Base-by-base conservation (phyloP, 371 early-diverging fungal species). In the Quaeritorhiza haematococci region DNA sequence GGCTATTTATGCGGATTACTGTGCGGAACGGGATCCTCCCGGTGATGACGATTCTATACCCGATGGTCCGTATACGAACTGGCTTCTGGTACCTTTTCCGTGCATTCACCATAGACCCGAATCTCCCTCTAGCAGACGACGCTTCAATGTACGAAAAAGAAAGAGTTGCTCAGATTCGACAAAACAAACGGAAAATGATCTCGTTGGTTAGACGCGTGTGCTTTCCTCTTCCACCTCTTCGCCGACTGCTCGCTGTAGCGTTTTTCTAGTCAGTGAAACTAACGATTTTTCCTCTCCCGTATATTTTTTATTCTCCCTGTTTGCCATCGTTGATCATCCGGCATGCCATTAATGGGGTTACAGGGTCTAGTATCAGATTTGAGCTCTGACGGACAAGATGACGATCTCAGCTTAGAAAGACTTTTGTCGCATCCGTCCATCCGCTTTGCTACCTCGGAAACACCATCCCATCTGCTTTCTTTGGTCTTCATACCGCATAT, bases 291-390 rank as follows among this genome's bases (percentile, higher is more conserved):
- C 24, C 10, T 13, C 50, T 23, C 17, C 6, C 24, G 7, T 27
- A 10, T 28, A 21, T 7, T 33, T 5, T 15, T 21, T 17, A 50
- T 5, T 28, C 6, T 17, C 52, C 8, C 6, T 24, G 10, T 51
- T 29, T 1, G n/a, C n/a, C n/a, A n/a, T n/a, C n/a, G n/a, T n/a
- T n/a, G n/a, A n/a, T n/a, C n/a, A n/a, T n/a, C n/a, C n/a, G n/a
- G n/a, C n/a, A n/a, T n/a, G n/a, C n/a, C n/a, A n/a, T n/a, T n/a
- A n/a, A n/a, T n/a, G n/a, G n/a, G n/a, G n/a, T n/a, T 33, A 10
- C 63, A 71, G 75, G 91, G 91, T 0, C 66, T 92, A 28, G 83
- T 87, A 3, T 88, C 91, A 1, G 92, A 90, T 41, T 61, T 91
- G 27, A 82, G 86, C 59, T 49, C 61, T 2, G 60, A 66, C 17